Conservation (phyloP, 202 grass and related monocot genomes). For the Elaeis oleifera region DNA sequence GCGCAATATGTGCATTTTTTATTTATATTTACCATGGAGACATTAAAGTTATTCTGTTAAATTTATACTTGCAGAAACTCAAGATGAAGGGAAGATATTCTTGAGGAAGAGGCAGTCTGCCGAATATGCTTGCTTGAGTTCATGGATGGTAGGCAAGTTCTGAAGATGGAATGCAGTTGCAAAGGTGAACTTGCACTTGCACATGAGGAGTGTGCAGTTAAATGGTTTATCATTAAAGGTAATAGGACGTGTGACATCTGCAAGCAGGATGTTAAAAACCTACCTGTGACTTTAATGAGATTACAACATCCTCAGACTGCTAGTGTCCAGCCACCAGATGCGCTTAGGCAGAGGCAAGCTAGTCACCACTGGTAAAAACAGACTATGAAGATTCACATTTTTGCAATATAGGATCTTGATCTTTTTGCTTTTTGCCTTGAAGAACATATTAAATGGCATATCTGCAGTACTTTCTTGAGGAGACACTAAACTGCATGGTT, state of each 20-base stretch:
- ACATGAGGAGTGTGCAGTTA: constrained; percentile 92
- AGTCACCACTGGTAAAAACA: constrained; percentile 48
- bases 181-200: constrained; percentile 97
- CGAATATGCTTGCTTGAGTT: constrained; percentile 93
- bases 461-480: too few relatives aligned
- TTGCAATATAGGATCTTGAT: neutral
- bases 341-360: constrained; percentile 49
- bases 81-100: constrained; percentile 92
- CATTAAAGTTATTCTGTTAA: constrained; percentile 1
- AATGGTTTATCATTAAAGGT: constrained; percentile 99
- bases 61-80: constrained; percentile 24
- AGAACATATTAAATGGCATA: too few relatives aligned
- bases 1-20: too few relatives aligned
- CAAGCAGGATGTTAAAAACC: constrained; percentile 81
- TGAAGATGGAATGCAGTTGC: constrained; percentile 99
- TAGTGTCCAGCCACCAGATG: constrained; percentile 37
- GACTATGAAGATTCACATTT: neutral
- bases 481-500: too few relatives aligned
- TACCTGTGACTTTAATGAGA: constrained; percentile 88
- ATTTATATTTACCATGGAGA: too few relatives aligned
- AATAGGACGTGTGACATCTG: constrained; percentile 98
- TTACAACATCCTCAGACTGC: constrained; percentile 58
- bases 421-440: neutral
- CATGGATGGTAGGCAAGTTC: constrained; percentile 81
- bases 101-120: constrained; percentile 94